phyloP scores from a whole-genome alignment of 2,329 filamentous ascomycete genomes.

The Colletotrichum somersetense region DNA sequence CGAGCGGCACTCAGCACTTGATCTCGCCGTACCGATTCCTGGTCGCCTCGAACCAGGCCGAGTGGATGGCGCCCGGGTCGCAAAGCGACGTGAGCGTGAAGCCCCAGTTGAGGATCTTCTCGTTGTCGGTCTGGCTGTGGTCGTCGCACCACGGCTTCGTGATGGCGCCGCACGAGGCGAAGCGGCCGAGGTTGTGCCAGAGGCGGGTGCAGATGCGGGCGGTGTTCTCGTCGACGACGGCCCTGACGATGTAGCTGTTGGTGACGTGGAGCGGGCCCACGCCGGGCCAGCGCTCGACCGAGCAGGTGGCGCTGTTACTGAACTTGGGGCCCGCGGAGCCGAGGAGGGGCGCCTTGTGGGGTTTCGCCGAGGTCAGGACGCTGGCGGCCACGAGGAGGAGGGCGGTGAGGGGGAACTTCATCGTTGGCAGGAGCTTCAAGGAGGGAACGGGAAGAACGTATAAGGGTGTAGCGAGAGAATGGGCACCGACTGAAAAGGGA shows the following conservation, averaged over 20 bases:
- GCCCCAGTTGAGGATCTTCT: neutral
- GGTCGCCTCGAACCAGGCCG: neutral
- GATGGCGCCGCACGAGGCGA: conserved; percentile 1
- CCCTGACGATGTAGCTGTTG: neutral
- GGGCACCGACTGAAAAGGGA: too few relatives aligned
- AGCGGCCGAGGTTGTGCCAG: conserved; percentile 6
- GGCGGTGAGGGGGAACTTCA: conserved; percentile 1
- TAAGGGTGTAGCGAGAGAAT: neutral
- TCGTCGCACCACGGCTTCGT: conserved; percentile 1
- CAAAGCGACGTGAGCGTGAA: neutral
- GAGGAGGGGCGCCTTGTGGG: conserved; percentile 1
- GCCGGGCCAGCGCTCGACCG: neutral
- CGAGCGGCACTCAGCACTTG: neutral
- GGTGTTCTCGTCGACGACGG: neutral
- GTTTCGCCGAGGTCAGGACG: neutral
- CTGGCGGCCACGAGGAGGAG: neutral
- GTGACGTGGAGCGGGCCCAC: neutral
- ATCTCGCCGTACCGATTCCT: neutral
- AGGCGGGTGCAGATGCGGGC: neutral
- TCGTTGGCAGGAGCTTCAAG: neutral
- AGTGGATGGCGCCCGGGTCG: neutral
- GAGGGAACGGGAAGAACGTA: neutral
- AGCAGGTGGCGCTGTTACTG: neutral
- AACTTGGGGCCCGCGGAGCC: neutral
- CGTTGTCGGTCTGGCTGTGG: neutral